These are phyloP conservation scores for Euclidium syriacum DNA, from an alignment of 345 rosid genomes.

Conservation along the genomic window DNA sequence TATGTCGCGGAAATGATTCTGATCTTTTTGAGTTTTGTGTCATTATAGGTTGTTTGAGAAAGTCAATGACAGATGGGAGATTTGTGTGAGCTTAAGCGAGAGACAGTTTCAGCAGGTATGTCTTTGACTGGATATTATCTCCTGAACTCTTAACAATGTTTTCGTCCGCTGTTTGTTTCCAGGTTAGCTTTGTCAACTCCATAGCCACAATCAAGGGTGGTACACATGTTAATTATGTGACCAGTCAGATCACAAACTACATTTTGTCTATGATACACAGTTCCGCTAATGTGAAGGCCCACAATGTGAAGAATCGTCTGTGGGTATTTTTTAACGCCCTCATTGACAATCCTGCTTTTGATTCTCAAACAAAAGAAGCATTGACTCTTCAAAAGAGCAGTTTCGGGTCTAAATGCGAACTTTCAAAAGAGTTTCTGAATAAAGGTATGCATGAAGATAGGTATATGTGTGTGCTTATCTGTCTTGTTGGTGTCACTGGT, in stretches of 20 bases:
- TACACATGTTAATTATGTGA: conserved; percentile 90
- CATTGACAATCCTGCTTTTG: conserved; percentile 98
- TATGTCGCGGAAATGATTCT: conserved; percentile 3
- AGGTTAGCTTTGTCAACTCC: conserved; percentile 92
- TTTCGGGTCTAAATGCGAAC: conserved; percentile 90
- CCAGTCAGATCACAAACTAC: conserved; percentile 81
- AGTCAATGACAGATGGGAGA: conserved; percentile 88
- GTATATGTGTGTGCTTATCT: conserved; percentile 7
- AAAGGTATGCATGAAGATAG: too few relatives aligned
- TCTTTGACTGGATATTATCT: not conserved
- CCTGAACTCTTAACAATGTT: not conserved
- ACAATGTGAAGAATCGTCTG: conserved; percentile 78
- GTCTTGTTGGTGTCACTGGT: not conserved
- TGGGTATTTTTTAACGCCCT: conserved; percentile 98
- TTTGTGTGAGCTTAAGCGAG: conserved; percentile 73
- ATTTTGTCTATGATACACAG: conserved; percentile 62
- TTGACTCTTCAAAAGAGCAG: conserved; percentile 94
- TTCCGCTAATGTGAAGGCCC: conserved; percentile 70
- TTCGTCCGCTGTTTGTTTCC: conserved; percentile 23
- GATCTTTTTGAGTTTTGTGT: not conserved
- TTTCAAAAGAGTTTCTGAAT: conserved; percentile 73
- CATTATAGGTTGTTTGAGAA: conserved; percentile 61
- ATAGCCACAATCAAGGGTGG: conserved; percentile 97
- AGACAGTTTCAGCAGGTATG: conserved; percentile 97
- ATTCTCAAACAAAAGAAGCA: conserved; percentile 98